A percentile compares a stretch with the other conserved stretches of the same genome.
Conservation (phyloP, 2,329 filamentous ascomycete species). For the Herpotrichia juniperi region DNA sequence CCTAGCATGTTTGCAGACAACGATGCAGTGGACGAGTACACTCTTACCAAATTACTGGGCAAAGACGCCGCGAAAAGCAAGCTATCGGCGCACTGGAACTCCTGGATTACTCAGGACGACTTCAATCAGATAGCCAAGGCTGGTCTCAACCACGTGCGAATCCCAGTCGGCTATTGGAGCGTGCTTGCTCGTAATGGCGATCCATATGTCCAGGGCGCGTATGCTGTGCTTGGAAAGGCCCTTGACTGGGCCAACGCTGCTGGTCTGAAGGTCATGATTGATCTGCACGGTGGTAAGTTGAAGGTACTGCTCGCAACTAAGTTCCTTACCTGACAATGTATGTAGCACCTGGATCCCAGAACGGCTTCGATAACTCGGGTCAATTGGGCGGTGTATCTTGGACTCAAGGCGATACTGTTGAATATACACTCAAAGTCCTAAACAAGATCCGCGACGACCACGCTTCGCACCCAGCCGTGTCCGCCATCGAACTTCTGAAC, state of each 20-base stretch:
- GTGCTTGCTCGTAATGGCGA: slow-evolving; percentile 58
- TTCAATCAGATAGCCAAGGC: slow-evolving; percentile 61
- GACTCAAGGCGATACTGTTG: slow-evolving; percentile 51
- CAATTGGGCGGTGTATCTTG: slow-evolving; percentile 53
- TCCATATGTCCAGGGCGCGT: slow-evolving; percentile 68
- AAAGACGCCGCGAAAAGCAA: slow-evolving; percentile 53
- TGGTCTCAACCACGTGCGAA: slow-evolving; percentile 68
- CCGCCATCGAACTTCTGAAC: slow-evolving; percentile 55
- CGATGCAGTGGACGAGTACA: slow-evolving; percentile 64
- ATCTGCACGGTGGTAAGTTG: slow-evolving; percentile 67
- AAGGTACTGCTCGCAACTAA: not conserved
- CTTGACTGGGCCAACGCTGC: slow-evolving; percentile 64
- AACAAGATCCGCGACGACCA: slow-evolving; percentile 56
- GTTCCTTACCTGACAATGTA: slow-evolving; percentile 9
- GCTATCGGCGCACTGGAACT: slow-evolving; percentile 64
- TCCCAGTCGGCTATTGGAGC: slow-evolving; percentile 72
- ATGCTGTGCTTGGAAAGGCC: slow-evolving; percentile 62
- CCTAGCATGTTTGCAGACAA: slow-evolving; percentile 64
- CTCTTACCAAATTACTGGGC: slow-evolving; percentile 57
- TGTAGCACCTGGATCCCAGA: slow-evolving; percentile 65
- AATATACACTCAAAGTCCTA: slow-evolving; percentile 49
- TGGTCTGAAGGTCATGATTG: slow-evolving; percentile 69
- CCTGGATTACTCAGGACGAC: slow-evolving; percentile 62
- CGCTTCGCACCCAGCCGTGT: slow-evolving; percentile 52
- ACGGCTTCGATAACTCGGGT: slow-evolving; percentile 72